These are phyloP conservation scores for Yamadazyma atmosphaerica DNA, from an alignment of 1,139 yeast genomes.

Conservation along the genomic window DNA sequence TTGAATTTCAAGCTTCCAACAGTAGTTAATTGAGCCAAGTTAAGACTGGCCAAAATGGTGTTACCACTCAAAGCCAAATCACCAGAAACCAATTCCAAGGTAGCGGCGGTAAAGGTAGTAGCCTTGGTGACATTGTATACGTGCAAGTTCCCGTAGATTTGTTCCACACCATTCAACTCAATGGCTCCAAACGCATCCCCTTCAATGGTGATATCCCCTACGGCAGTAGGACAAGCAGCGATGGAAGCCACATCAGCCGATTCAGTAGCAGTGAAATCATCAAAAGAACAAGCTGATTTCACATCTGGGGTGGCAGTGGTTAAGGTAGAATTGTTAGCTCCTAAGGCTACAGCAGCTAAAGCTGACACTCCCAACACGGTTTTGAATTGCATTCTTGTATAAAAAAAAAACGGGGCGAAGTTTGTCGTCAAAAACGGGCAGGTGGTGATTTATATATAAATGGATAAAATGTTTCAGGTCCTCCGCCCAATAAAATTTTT, in stretches of 20 bases:
- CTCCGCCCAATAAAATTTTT: constrained; percentile 1
- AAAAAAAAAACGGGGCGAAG: constrained; percentile 7
- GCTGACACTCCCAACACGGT: constrained; percentile 47
- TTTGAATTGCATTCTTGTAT: constrained; percentile 49
- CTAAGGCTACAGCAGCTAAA: constrained; percentile 46
- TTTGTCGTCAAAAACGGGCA: no score
- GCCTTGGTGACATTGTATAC: constrained; percentile 67
- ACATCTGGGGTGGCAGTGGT: constrained; percentile 53
- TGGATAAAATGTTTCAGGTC: not conserved
- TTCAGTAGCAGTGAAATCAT: constrained; percentile 63
- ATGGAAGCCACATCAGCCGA: constrained; percentile 76
- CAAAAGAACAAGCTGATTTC: constrained; percentile 57
- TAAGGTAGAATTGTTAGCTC: constrained; percentile 53
- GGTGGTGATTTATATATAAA: constrained; percentile 1
- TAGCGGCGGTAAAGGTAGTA: constrained; percentile 70
- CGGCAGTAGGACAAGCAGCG: constrained; percentile 73
- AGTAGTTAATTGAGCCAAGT: constrained; percentile 76
- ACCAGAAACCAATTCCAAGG: constrained; percentile 73
- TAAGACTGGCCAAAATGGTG: constrained; percentile 65
- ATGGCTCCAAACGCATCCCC: constrained; percentile 59
- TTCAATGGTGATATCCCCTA: constrained; percentile 72
- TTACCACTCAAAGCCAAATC: constrained; percentile 60
- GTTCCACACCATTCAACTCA: constrained; percentile 57
- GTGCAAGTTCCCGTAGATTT: constrained; percentile 72
- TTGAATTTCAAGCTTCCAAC: constrained; percentile 78